Evolutionary conservation across 306 rosid genomes (phyloP).

Genomic region (Phaseolus lunatus): DNA sequence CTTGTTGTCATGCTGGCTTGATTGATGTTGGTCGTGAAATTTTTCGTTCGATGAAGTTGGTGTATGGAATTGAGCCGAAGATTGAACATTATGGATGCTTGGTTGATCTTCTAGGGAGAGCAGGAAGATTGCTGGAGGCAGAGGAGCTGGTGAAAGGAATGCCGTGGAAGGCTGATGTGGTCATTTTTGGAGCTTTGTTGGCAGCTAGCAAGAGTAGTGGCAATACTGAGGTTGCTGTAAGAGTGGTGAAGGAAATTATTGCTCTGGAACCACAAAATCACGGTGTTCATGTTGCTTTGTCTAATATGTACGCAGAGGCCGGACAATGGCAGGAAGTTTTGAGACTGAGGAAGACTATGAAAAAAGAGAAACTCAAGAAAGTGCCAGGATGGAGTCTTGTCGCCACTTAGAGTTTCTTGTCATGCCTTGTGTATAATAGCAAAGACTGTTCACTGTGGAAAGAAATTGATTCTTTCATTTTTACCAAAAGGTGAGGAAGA

Average conservation of each 20-base stretch:
- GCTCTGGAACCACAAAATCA: conserved; percentile 57
- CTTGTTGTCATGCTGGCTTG: conserved; percentile 63
- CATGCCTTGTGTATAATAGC: not conserved
- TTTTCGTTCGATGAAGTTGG: conserved; percentile 49
- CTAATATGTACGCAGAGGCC: conserved; percentile 65
- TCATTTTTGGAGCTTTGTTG: conserved; percentile 59
- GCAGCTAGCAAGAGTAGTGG: conserved; percentile 55
- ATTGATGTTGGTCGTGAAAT: conserved; percentile 47
- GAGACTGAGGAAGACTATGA: conserved; percentile 57
- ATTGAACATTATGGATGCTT: conserved; percentile 63
- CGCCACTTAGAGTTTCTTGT: conserved; percentile 19
- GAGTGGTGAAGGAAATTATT: conserved; percentile 52
- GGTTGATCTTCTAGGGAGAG: conserved; percentile 61
- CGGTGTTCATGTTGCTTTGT: conserved; percentile 56
- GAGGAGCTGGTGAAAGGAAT: conserved; percentile 50
- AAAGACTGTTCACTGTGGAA: not conserved
- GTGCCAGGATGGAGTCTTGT: conserved; percentile 62
- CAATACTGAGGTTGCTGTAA: conserved; percentile 57
- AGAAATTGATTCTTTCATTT: not conserved
- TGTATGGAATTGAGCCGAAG: conserved; percentile 55
- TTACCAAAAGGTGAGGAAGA: conserved; percentile 10
- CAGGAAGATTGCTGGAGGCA: conserved; percentile 54
- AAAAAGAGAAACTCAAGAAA: conserved; percentile 56
- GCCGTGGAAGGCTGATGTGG: conserved; percentile 59
- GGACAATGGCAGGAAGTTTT: conserved; percentile 60